A percentile compares a stretch with the other conserved stretches of the same genome.
phyloP scores from a whole-genome alignment of 2,329 filamentous ascomycete species.

The Trichoderma guizhouense region DNA sequence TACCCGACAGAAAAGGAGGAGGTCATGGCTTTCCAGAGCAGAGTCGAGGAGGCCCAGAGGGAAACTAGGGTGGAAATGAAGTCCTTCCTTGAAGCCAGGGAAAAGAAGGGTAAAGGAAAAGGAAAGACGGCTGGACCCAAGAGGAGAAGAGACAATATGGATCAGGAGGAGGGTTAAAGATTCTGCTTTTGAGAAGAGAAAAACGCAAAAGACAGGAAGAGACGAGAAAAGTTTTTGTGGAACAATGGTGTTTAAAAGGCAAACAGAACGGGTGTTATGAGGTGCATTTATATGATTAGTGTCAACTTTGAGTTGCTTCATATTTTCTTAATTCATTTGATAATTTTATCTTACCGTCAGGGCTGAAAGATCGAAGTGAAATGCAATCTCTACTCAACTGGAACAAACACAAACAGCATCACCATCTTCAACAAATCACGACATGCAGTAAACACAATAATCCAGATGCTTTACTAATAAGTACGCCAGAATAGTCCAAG shows the following conservation, averaged over 20 bases:
- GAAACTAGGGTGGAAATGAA: conserved; percentile 80
- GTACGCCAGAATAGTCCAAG: not conserved
- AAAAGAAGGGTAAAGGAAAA: conserved; percentile 8
- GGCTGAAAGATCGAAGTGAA: not conserved
- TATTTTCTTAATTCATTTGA: not conserved
- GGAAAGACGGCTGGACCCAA: conserved; percentile 24
- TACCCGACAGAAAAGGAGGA: conserved; percentile 74
- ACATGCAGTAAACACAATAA: not conserved
- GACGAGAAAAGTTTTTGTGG: not conserved
- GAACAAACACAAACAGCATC: not conserved
- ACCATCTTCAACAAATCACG: not conserved
- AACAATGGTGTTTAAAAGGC: not conserved
- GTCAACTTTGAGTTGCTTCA: not conserved
- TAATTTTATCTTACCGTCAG: not conserved
- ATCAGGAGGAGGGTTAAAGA: conserved; percentile 65
- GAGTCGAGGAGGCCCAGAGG: conserved; percentile 80
- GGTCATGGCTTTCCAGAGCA: conserved; percentile 73
- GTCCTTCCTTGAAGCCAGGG: conserved; percentile 64
- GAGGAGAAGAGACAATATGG: conserved; percentile 63
- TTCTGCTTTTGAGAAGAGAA: not conserved
- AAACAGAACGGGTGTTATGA: not conserved
- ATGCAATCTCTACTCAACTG: not conserved
- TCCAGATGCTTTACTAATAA: not conserved
- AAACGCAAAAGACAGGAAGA: not conserved
- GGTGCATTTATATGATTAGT: not conserved